Evolutionary conservation across 2,329 filamentous ascomycete species (phyloP).

Genomic region (Aspergillus awamori): DNA sequence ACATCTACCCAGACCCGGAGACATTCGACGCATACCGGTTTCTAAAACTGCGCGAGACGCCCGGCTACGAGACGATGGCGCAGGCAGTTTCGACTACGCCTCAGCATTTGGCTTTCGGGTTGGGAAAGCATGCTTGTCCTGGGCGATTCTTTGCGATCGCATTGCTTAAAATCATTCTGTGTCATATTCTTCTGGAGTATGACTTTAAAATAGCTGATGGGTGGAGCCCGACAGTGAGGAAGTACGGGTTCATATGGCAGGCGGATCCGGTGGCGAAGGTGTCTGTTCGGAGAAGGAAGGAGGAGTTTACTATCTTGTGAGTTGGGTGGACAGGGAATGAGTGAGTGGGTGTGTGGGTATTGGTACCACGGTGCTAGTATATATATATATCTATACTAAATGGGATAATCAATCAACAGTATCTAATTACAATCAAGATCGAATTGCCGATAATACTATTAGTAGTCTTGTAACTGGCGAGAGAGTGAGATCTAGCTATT

Average conservation of each 20-base stretch:
- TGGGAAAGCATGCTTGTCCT: constrained; percentile 42
- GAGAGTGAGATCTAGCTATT: too few relatives aligned
- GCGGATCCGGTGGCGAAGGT: constrained; percentile 3
- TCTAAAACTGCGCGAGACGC: constrained; percentile 6
- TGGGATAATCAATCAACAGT: too few relatives aligned
- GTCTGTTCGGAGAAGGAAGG: background rate
- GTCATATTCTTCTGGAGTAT: constrained; percentile 54
- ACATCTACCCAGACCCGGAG: constrained; percentile 6
- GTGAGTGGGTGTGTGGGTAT: too few relatives aligned
- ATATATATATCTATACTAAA: too few relatives aligned
- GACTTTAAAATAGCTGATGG: constrained; percentile 44
- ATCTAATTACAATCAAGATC: too few relatives aligned
- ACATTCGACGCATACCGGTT: constrained; percentile 20
- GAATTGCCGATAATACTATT: too few relatives aligned
- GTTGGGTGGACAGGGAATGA: too few relatives aligned
- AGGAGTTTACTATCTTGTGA: background rate
- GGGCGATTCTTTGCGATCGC: constrained; percentile 58
- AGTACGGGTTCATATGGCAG: background rate
- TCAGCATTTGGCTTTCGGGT: constrained; percentile 32
- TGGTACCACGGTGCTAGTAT: too few relatives aligned
- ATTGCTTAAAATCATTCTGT: constrained; percentile 56
- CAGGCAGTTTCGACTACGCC: constrained; percentile 23
- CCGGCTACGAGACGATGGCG: constrained; percentile 10
- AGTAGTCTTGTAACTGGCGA: too few relatives aligned
- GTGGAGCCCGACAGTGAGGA: background rate